Evolutionary conservation across 2,329 filamentous ascomycete genomes (phyloP), one percentile per base, ranked within the genome.

Genomic region (Neurospora sp.): DNA sequence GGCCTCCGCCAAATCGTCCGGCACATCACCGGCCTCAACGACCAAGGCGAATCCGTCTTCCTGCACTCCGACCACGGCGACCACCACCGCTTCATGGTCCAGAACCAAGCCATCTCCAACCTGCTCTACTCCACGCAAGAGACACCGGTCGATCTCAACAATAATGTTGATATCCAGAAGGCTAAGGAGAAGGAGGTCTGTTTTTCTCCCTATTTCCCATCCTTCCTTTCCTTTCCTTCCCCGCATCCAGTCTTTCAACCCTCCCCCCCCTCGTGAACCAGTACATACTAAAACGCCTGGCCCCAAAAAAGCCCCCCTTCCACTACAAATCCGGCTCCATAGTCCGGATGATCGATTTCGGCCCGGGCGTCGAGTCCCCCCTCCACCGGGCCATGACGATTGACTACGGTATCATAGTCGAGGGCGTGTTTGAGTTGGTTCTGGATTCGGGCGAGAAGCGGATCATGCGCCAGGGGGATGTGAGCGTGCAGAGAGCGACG

Each of bases 291-390:
- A 33, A 33, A 33, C 5, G 28, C 28, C 28, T 0, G 28, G 0
- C 28, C 28, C 28, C 0, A 42, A 15, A 68, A 38, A 75, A 79
- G 66, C 80, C 83, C 1, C 84, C 86, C 0, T 85, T 86, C 2
- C 79, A 88, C 3, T 81, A 82, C 19, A 78, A 86, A 52, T 80
- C 82, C 2, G 75, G 76, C 40, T 80, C 79, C 0, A 80, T 84
- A 2, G 79, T 80, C 28, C 79, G 83, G 0, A 77, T 82, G 66
- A 82, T 85, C 28, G 83, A 85, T 73, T 81, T 85, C 69, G 78
- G 78, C 0, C 83, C 84, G 1, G 78, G 78, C 9, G 77, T 77
- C 28, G 73, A 75, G n/a, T 78, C 77, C 17, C 75, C 81, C 2
- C 82, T 85, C 78, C 73, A 75, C 69, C 71, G 73, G 2, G 72